Percentiles rank a stretch among this genome's conserved stretches.
Evolutionary conservation across 1,284 basidiomycete species (phyloP).

Genomic region (Naganishia albida): DNA sequence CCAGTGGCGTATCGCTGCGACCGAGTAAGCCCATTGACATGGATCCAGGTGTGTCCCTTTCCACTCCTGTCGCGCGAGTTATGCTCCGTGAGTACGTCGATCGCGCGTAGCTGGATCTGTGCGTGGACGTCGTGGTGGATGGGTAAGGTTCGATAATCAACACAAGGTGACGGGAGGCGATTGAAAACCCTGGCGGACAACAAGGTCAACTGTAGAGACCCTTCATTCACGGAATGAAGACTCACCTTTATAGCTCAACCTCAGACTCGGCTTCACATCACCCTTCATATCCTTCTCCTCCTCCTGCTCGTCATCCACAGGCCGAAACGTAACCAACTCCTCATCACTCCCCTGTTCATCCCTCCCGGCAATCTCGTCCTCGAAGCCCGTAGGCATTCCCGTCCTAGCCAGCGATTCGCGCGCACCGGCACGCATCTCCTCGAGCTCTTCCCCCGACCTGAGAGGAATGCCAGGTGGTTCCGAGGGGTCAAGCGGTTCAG

Average conservation of each 20-base stretch:
- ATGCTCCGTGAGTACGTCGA: conserved; percentile 33
- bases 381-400: conserved; percentile 22
- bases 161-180: conserved; percentile 33
- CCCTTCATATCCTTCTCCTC: conserved; percentile 27
- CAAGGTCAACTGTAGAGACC: neutral
- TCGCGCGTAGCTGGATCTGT: conserved; percentile 16
- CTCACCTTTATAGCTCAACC: conserved; percentile 32
- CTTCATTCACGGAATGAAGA: neutral
- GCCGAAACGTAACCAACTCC: conserved; percentile 8
- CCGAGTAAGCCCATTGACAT: neutral
- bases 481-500: conserved; percentile 22
- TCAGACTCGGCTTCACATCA: conserved; percentile 28
- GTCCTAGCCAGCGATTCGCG: conserved; percentile 12
- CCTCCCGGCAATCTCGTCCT: conserved; percentile 15
- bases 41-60: neutral
- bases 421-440: conserved; percentile 25
- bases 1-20: conserved; percentile 20
- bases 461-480: conserved; percentile 10
- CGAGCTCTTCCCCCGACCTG: neutral
- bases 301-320: conserved; percentile 25
- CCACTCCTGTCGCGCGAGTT: conserved; percentile 28
- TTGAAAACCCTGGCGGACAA: conserved; percentile 30
- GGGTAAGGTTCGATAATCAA: conserved; percentile 36
- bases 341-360: conserved; percentile 8
- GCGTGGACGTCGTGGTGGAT: conserved; percentile 11